These are phyloP conservation scores for Huntiella savannae DNA, from an alignment of 2,329 filamentous ascomycete genomes.

Conservation along the genomic window DNA sequence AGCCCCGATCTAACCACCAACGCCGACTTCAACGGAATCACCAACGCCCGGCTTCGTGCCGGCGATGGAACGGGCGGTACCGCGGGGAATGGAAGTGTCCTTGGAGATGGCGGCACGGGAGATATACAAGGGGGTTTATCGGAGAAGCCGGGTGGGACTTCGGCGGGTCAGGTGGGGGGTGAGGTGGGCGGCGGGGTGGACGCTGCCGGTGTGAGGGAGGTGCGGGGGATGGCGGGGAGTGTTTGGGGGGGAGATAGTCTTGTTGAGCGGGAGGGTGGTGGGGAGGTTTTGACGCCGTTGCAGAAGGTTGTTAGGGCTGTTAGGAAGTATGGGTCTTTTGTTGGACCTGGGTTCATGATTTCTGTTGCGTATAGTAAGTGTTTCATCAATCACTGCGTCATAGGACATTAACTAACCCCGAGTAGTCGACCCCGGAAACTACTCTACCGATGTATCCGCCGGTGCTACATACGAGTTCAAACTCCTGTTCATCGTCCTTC, in stretches of 20 bases:
- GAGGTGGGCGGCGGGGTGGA: constrained; percentile 8
- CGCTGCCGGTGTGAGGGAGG: constrained; percentile 1
- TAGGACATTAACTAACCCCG: background rate
- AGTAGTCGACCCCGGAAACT: constrained; percentile 43
- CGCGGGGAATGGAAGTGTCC: background rate
- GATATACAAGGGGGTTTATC: background rate
- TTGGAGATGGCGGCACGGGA: background rate
- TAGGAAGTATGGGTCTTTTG: constrained; percentile 18
- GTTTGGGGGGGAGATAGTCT: background rate
- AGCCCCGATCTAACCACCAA: constrained; percentile 30
- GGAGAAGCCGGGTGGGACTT: background rate
- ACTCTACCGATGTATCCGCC: constrained; percentile 50
- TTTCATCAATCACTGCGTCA: background rate
- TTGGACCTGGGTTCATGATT: constrained; percentile 50
- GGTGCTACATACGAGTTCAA: constrained; percentile 46
- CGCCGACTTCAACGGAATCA: constrained; percentile 35
- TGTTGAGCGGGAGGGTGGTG: background rate
- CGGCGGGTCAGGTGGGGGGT: background rate
- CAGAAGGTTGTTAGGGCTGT: constrained; percentile 1
- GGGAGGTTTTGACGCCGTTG: background rate
- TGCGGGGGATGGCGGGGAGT: background rate
- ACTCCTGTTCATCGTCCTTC: constrained; percentile 47
- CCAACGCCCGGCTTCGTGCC: constrained; percentile 24
- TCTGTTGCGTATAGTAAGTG: constrained; percentile 36
- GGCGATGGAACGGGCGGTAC: background rate